Base-by-base conservation (phyloP, 352 stramenopile genomes). In the Pythium grandisporangium region DNA sequence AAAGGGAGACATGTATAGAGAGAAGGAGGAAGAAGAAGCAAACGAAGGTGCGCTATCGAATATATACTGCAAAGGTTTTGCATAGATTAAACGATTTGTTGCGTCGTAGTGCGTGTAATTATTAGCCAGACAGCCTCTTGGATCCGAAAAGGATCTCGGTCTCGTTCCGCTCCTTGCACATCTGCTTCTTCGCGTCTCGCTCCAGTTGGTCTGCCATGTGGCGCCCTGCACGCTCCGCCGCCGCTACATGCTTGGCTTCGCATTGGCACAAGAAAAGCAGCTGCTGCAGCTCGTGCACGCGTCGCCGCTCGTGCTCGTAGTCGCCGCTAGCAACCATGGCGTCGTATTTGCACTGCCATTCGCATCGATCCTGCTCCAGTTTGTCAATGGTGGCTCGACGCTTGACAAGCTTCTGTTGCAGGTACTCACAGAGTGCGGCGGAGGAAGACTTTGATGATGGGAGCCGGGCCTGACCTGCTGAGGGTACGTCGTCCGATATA, bases 231-330 rank as follows among this genome's bases (percentile, higher is more conserved):
- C 55, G 53, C 34, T 84, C 55, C 1, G 70, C 67, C 24, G 54
- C 55, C 4, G 57, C 60, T 6, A 72, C 48, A 32, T 83, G 68
- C 22, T 66, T 67, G 37, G 61, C 49, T 48, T 82, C 70, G 11
- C 44, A 52, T 23, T 84, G 60, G 41, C 69, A 87, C 10, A 84
- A 38, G 46, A 84, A 87, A 26, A 84, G 53, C 14, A 83, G 40
- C 21, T 82, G 71, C 48, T 84, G 74, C 22, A 87, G 62, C 50
- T 87, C 74, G 19, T 82, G 71, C 3, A 76, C 61, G 2, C 70
- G 66, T 14, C 58, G 61, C 12, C 69, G 56, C n/a, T 82, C 49
- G 27, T 20, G 32, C n/a, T 87, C 66, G 34, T 83, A 53, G n/a
- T 65, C 48, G 8, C 63, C 63, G n/a, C 45, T 45, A 13, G 53